phyloP scores from a whole-genome alignment of 306 rosid species.

The Cercis canadensis region DNA sequence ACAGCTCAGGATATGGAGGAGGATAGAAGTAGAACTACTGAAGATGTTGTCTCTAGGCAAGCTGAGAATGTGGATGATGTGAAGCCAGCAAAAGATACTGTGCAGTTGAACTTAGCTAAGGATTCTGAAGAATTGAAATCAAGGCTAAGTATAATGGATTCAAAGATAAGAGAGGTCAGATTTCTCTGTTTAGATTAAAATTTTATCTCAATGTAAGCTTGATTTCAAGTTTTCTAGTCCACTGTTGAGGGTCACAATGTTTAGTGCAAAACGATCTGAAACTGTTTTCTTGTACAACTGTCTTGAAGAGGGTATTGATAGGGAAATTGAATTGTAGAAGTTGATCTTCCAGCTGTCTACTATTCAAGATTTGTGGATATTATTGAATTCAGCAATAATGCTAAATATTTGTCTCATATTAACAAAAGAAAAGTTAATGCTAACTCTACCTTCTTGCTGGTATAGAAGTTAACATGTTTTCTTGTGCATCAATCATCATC shows the following conservation, averaged over 20 bases:
- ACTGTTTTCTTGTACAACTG: slow-evolving; percentile 2
- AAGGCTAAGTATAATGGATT: slow-evolving; percentile 58
- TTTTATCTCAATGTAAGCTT: slow-evolving; percentile 14
- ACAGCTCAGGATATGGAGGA: slow-evolving; percentile 48
- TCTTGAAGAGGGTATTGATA: neutral
- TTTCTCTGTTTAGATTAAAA: slow-evolving; percentile 34
- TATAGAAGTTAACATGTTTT: slow-evolving; percentile 12
- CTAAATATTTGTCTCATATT: neutral
- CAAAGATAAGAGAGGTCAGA: slow-evolving; percentile 84
- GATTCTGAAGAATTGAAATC: slow-evolving; percentile 68
- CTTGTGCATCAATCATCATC: neutral
- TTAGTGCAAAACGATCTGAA: slow-evolving; percentile 25
- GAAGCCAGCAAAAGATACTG: slow-evolving; percentile 45
- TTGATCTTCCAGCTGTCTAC: slow-evolving; percentile 8
- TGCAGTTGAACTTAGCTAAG: slow-evolving; percentile 44
- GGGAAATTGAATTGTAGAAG: slow-evolving; percentile 3
- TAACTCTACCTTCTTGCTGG: slow-evolving; percentile 18
- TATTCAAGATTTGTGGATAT: slow-evolving; percentile 1
- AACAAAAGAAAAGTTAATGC: neutral
- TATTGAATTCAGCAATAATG: neutral
- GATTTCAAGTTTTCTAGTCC: slow-evolving; percentile 28
- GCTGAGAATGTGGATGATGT: slow-evolving; percentile 45
- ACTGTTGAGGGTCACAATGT: slow-evolving; percentile 30
- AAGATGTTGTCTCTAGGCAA: slow-evolving; percentile 38
- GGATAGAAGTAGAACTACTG: slow-evolving; percentile 41